Evolutionary conservation across 495 filamentous ascomycete species (phyloP).

Genomic region (Stereocaulon alpinum): DNA sequence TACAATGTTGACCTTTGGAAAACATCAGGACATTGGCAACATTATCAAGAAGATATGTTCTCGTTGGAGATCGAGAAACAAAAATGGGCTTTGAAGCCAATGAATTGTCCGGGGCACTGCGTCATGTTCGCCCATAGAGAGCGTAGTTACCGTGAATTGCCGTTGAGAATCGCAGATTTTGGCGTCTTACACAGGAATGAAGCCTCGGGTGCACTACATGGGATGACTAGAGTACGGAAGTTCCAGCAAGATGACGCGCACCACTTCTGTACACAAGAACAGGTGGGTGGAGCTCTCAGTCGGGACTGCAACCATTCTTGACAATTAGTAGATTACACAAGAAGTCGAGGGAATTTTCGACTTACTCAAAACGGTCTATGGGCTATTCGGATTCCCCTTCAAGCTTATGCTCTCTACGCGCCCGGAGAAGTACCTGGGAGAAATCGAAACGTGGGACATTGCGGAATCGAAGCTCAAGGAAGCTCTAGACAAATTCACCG

Average conservation of each 20-base stretch:
- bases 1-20: conserved; percentile 88
- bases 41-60: conserved; percentile 98
- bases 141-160: conserved; percentile 77
- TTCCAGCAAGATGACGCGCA: conserved; percentile 96
- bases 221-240: conserved; percentile 79
- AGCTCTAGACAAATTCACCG: conserved; percentile 67
- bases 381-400: conserved; percentile 88
- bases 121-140: conserved; percentile 68
- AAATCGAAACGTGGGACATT: conserved; percentile 75
- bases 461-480: conserved; percentile 70
- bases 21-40: conserved; percentile 84
- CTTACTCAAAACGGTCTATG: conserved; percentile 74
- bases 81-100: conserved; percentile 73
- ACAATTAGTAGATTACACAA: conserved; percentile 49
- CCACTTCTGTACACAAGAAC: conserved; percentile 78
- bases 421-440: conserved; percentile 83
- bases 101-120: conserved; percentile 94
- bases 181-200: conserved; percentile 92
- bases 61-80: conserved; percentile 83
- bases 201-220: conserved; percentile 80
- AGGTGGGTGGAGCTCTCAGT: conserved; percentile 31
- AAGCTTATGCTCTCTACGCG: conserved; percentile 91
- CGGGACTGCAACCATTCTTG: conserved; percentile 2
- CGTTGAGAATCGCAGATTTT: conserved; percentile 87
- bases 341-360: conserved; percentile 86